Conservation (phyloP, 768 basidiomycete genomes). For the Lanmaoa rubissima region DNA sequence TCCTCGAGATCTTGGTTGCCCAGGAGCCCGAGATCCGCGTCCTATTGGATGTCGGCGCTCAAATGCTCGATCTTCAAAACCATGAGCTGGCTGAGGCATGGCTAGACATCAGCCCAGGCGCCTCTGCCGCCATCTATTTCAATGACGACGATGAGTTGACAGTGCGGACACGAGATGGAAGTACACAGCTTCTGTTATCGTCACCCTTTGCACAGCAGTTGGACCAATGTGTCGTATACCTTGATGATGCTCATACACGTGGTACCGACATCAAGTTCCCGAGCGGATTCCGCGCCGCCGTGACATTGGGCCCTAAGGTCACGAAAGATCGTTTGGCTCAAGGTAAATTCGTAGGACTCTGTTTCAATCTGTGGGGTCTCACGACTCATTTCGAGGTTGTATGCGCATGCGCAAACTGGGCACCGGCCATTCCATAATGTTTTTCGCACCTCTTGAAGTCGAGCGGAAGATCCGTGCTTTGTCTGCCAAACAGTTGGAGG, state of each 20-base stretch:
- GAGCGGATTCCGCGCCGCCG: constrained; percentile 17
- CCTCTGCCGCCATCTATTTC: constrained; percentile 44
- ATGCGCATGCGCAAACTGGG: constrained; percentile 53
- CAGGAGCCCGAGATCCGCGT: constrained; percentile 40
- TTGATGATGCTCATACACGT: constrained; percentile 49
- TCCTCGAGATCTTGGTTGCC: constrained; percentile 32
- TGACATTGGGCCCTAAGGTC: constrained; percentile 43
- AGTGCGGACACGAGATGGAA: neutral
- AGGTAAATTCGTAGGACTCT: constrained; percentile 16
- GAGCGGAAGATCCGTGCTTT: constrained; percentile 34
- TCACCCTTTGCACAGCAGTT: constrained; percentile 26
- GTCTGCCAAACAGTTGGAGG: constrained; percentile 8
- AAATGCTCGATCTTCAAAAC: constrained; percentile 50
- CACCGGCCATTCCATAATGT: constrained; percentile 42
- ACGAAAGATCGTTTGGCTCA: constrained; percentile 53
- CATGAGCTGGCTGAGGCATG: constrained; percentile 31
- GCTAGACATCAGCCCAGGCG: constrained; percentile 15
- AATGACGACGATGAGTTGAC: constrained; percentile 19
- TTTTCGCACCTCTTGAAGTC: constrained; percentile 44
- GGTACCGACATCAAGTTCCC: constrained; percentile 57
- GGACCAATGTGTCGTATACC: constrained; percentile 45
- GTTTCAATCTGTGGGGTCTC: neutral
- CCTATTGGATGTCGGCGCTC: constrained; percentile 53
- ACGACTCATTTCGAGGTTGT: constrained; percentile 32
- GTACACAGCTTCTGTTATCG: neutral